Evolutionary conservation across 2,329 filamentous ascomycete species (phyloP).

Genomic region (Thielaviopsis euricoi): DNA sequence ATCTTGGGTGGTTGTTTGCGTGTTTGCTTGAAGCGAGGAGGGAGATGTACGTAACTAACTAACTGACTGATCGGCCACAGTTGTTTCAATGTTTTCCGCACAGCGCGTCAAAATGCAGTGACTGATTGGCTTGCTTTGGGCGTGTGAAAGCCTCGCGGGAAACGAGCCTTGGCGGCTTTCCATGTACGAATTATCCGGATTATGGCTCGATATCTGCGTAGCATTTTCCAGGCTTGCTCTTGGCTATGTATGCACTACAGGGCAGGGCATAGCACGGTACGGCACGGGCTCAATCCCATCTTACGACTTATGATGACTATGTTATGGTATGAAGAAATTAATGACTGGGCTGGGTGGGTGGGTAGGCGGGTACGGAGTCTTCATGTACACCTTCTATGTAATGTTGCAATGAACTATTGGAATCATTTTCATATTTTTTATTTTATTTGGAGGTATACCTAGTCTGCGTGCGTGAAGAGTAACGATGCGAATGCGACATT

Average conservation of each 20-base stretch:
- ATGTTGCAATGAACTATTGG: background rate
- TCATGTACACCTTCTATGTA: no score
- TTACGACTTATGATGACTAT: background rate
- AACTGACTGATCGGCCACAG: background rate
- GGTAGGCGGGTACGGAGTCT: no score
- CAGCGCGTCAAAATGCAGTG: background rate
- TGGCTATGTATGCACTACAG: no score
- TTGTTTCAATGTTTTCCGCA: background rate
- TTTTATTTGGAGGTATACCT: no score
- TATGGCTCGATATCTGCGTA: background rate
- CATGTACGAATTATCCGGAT: background rate
- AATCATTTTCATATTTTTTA: no score
- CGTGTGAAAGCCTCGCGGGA: no score
- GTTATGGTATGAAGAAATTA: background rate
- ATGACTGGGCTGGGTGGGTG: no score
- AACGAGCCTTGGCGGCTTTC: background rate
- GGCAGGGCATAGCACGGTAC: no score
- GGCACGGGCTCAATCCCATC: background rate
- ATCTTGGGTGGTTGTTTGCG: no score
- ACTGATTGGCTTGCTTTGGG: no score
- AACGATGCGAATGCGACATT: no score
- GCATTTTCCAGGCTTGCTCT: background rate
- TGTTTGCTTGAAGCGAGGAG: background rate
- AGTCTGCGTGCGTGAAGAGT: no score
- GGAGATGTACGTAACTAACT: background rate